Evolutionary conservation across 768 basidiomycete species (phyloP), one percentile per base, ranked within the genome.

Genomic region (Boletus coccyginus): DNA sequence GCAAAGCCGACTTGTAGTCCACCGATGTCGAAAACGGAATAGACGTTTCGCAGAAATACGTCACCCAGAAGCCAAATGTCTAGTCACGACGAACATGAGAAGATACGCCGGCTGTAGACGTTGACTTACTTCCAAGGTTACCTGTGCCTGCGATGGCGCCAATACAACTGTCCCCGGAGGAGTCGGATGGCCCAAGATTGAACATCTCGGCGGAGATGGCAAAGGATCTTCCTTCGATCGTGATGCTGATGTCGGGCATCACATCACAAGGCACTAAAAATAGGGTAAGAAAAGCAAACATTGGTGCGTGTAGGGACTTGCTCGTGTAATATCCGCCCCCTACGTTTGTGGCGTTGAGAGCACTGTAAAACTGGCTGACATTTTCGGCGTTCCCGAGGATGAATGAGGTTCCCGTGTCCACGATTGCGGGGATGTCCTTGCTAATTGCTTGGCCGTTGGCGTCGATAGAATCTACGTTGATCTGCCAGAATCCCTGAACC

Each of bases 381-480:
- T 75, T 76, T 8, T 49, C 50, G 2, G 66, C 48, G 45, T 81
- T 78, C 10, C 77, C 78, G 41, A 85, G 68, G 39, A 77, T 70
- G 31, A 73, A 50, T 3, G 74, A 68, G 5, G 76, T 76, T 50
- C 81, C 85, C 55, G 79, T 84, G 69, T 86, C 85, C 53, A 86
- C 74, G 19, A 72, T 50, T 3, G 62, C 64, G 7, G 62, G 8
- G n/a, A 61, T 47, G 14, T 35, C 32, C 14, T 16, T 41, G 33
- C 44, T 33, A n/a, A 60, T 52, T 1, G 52, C 36, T 19, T 58
- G 27, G 1, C 62, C 67, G 53, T 76, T 69, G 31, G 60, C 66
- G 59, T 56, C 55, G 17, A 66, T 45, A 40, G 55, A 51, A 52
- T 63, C 60, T 32, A 48, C 39, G 1, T 40, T 29, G 10, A 70